phyloP scores from a whole-genome alignment of 1,139 yeast species.

The Zhuliangozyma blackwelliae region DNA sequence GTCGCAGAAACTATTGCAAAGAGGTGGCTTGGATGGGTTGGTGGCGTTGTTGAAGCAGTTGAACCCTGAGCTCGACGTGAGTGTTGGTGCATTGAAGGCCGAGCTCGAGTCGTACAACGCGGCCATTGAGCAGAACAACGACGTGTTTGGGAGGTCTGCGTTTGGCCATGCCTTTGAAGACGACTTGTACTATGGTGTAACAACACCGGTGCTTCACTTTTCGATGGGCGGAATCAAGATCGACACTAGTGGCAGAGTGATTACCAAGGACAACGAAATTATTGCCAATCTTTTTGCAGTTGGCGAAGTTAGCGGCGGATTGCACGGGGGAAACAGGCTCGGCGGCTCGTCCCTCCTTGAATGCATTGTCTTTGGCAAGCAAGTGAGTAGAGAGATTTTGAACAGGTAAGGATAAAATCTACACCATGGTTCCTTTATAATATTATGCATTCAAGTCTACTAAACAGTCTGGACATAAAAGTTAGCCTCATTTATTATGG shows the following conservation, averaged over 20 bases:
- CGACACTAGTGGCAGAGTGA: constrained; percentile 22
- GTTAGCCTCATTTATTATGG: no score
- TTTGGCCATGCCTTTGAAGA: constrained; percentile 18
- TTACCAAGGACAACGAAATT: constrained; percentile 13
- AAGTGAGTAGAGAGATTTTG: constrained; percentile 10
- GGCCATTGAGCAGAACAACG: constrained; percentile 10
- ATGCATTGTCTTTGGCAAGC: constrained; percentile 36
- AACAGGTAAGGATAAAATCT: no score
- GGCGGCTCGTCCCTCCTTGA: constrained; percentile 38
- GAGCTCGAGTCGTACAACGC: constrained; percentile 11
- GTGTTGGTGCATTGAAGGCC: constrained; percentile 4
- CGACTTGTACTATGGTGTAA: constrained; percentile 25
- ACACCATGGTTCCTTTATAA: no score
- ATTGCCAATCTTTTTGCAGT: constrained; percentile 29
- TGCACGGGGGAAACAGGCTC: constrained; percentile 36
- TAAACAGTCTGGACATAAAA: no score
- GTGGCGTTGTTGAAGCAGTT: constrained; percentile 11
- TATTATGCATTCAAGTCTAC: no score
- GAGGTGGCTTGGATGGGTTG: constrained; percentile 22
- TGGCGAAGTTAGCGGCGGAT: constrained; percentile 39
- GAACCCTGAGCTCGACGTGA: constrained; percentile 7
- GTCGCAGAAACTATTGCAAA: constrained; percentile 22
- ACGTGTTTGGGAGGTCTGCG: constrained; percentile 17
- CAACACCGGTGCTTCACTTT: constrained; percentile 38
- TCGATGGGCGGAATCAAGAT: constrained; percentile 40